Evolutionary conservation across 345 rosid genomes (phyloP), one percentile per base, ranked within the genome.

Genomic region (Salix arbutifolia): DNA sequence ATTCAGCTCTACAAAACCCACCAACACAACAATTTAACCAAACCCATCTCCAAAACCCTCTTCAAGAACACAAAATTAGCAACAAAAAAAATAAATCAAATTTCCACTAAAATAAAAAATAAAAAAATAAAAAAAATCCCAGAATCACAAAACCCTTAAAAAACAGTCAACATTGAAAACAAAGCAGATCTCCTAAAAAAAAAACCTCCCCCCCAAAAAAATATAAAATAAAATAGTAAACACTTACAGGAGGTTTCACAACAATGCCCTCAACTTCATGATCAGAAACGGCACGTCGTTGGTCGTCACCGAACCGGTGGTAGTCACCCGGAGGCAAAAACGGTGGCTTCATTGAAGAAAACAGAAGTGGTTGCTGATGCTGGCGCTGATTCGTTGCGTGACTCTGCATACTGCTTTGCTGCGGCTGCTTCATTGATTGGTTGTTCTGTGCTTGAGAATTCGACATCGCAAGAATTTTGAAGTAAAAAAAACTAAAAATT

Each of bases 321-420:
- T 91, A 90, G 84, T 92, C 97, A 5, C 80, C 91, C 19, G 96
- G 88, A 75, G 87, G 78, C 74, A 80, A 75, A 76, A 93, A 85
- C 7, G 96, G 91, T 77, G 95, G 96, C 82, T 88, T 92, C 88
- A 83, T 88, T 72, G 92, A 84, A 18, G 94, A 81, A 70, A 88
- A 72, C 21, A 91, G 87, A 50, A 87, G 87, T 77, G 88, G 91
- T 67, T 68, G 82, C 48, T 65, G 74, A 37, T 37, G 21, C 52
- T 42, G 71, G 33, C 64, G 26, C 25, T 23, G 64, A 58, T 58
- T 58, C 64, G 16, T 12, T 9, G 28, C 64, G 28, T 58, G 64
- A 58, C 28, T 58, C 64, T 70, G 77, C 42, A 65, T 16, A 23
- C 38, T 10, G 50, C 37, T 60, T 14, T 71, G 80, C 19, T 58